Percentiles rank a stretch among this genome's conserved stretches.
phyloP scores from a whole-genome alignment of 139 green algal genomes.

The Microglena sp. region DNA sequence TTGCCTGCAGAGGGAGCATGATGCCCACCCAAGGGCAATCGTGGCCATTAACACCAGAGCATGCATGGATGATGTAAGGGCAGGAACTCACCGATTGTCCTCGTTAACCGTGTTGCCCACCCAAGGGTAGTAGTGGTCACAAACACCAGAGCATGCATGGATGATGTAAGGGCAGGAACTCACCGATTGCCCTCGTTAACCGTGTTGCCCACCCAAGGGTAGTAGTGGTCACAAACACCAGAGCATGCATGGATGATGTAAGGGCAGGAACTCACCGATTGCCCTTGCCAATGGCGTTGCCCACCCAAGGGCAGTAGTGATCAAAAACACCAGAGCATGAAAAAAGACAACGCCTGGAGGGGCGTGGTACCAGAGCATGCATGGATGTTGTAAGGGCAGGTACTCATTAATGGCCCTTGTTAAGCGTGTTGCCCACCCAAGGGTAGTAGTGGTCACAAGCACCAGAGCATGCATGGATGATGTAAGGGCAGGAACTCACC shows the following conservation, averaged over 20 bases:
- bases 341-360: too few relatives aligned
- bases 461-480: background rate
- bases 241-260: background rate
- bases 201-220: conserved; percentile 83
- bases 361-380: too few relatives aligned
- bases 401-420: background rate
- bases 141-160: too few relatives aligned
- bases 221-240: conserved; percentile 90
- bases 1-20: conserved; percentile 77
- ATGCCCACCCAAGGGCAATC: too few relatives aligned
- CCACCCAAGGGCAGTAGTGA: conserved; percentile 96
- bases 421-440: background rate
- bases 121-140: too few relatives aligned
- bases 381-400: background rate
- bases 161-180: too few relatives aligned
- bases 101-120: too few relatives aligned
- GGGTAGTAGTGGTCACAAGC: background rate
- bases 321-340: conserved; percentile 63
- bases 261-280: conserved; percentile 40
- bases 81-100: too few relatives aligned
- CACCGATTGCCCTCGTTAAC: conserved; percentile 82
- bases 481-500: conserved; percentile 7
- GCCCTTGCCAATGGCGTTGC: conserved; percentile 74
- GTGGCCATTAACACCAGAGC: too few relatives aligned
- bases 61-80: too few relatives aligned